These are phyloP conservation scores for Hypoxylon sp. DNA, from an alignment of 2,329 filamentous ascomycete genomes.

Conservation along the genomic window DNA sequence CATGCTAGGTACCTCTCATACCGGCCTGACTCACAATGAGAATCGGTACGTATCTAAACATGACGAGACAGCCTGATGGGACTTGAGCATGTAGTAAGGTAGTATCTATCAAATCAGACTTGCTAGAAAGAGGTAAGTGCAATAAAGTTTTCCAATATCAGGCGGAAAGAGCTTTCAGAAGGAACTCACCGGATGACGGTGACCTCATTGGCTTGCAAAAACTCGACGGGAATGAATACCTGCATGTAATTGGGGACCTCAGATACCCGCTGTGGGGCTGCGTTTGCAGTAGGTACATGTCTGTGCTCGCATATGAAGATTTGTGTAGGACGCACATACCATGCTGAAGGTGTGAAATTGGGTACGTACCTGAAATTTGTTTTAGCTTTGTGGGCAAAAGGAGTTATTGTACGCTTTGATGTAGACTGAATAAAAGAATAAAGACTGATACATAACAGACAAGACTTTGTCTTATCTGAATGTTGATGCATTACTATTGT, in stretches of 20 bases:
- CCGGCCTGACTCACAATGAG: conserved; percentile 35
- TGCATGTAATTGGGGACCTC: conserved; percentile 5
- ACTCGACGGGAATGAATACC: neutral
- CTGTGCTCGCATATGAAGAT: neutral
- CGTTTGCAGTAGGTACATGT: neutral
- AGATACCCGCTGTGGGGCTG: neutral
- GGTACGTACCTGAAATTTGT: conserved; percentile 5
- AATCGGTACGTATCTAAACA: neutral
- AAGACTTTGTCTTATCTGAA: no score
- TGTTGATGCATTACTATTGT: no score
- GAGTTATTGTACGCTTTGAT: no score
- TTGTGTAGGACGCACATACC: neutral
- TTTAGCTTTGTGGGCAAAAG: conserved; percentile 20
- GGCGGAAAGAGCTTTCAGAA: neutral
- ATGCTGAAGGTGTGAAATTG: neutral
- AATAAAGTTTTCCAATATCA: neutral
- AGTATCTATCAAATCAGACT: neutral
- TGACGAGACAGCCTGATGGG: neutral
- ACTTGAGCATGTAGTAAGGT: neutral
- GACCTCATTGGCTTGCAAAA: conserved; percentile 2
- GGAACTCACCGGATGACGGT: neutral
- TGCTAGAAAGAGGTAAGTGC: neutral
- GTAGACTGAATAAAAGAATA: no score
- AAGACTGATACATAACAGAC: no score
- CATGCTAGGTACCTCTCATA: conserved; percentile 5